These are phyloP conservation scores for Dicorynia guianensis DNA, from an alignment of 306 rosid species.

Conservation along the genomic window DNA sequence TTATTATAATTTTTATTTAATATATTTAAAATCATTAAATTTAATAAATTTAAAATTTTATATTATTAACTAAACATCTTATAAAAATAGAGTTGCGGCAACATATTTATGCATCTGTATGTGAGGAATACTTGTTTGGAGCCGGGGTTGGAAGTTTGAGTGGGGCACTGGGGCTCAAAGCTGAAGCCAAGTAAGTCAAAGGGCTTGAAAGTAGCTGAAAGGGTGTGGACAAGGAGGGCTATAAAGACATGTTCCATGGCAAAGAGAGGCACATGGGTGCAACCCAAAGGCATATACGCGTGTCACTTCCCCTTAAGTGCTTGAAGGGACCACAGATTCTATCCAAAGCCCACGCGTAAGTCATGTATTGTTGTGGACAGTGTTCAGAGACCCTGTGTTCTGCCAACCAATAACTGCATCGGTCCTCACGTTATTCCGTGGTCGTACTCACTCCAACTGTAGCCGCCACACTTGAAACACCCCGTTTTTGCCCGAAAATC, in stretches of 20 bases:
- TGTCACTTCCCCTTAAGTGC: slow-evolving; percentile 41
- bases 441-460: neutral
- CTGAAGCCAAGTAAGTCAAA: slow-evolving; percentile 1
- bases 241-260: slow-evolving; percentile 19
- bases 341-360: slow-evolving; percentile 44
- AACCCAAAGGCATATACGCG: slow-evolving; percentile 42
- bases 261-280: slow-evolving; percentile 59
- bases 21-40: no score
- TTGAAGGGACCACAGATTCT: slow-evolving; percentile 45
- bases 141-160: neutral
- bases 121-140: neutral
- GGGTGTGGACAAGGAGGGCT: neutral
- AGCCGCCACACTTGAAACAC: slow-evolving; percentile 40
- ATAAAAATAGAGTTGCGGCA: no score
- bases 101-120: no score
- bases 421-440: neutral
- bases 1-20: no score
- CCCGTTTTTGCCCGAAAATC: neutral
- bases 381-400: slow-evolving; percentile 32
- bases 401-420: slow-evolving; percentile 39
- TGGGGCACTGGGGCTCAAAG: neutral
- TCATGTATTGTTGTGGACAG: neutral
- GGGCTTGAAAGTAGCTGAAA: neutral
- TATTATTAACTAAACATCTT: no score
- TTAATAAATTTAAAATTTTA: no score